phyloP scores from a whole-genome alignment of 2,329 filamentous ascomycete genomes.

The Chrysoporthe cubensis region DNA sequence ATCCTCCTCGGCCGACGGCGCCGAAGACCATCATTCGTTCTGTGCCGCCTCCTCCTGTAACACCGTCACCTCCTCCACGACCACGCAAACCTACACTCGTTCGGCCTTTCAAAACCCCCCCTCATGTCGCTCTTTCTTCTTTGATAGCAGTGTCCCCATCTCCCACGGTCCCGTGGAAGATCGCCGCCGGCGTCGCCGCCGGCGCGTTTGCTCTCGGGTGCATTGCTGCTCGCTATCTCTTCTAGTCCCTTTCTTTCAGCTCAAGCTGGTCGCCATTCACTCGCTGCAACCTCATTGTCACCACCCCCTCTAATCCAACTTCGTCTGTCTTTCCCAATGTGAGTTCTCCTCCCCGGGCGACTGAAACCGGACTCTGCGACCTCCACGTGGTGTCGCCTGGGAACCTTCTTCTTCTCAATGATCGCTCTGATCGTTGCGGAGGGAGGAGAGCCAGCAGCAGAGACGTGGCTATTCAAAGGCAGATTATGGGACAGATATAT shows the following conservation, averaged over 20 bases:
- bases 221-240: conserved; percentile 25
- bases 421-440: background rate
- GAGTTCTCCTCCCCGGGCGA: conserved; percentile 9
- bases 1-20: background rate
- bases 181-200: conserved; percentile 19
- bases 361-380: conserved; percentile 24
- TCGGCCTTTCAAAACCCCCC: conserved; percentile 4
- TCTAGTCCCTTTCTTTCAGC: conserved; percentile 3
- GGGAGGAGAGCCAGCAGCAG: conserved; percentile 19
- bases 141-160: background rate
- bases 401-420: conserved; percentile 11
- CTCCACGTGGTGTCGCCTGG: conserved; percentile 26
- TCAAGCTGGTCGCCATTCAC: background rate
- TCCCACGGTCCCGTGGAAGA: conserved; percentile 20
- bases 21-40: background rate
- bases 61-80: background rate
- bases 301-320: background rate
- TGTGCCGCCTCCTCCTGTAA: background rate
- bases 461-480: background rate
- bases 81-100: conserved; percentile 19
- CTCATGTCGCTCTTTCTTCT: conserved; percentile 5
- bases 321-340: background rate
- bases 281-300: background rate
- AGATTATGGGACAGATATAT: background rate
- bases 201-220: conserved; percentile 24